phyloP scores from a whole-genome alignment of 768 basidiomycete species.

The Hortiboletus campestris region DNA sequence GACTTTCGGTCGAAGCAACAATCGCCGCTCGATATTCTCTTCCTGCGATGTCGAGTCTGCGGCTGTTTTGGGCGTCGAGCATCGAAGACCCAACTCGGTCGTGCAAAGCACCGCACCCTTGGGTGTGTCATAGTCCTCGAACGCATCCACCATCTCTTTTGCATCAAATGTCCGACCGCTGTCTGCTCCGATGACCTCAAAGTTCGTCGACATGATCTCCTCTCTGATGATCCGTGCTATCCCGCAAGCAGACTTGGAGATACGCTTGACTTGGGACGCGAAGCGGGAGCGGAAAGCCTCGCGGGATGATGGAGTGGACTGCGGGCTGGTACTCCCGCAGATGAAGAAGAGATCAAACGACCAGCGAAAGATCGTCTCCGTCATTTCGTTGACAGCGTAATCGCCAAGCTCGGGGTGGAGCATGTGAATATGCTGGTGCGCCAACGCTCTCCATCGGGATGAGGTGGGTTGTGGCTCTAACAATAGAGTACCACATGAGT shows the following conservation, averaged over 20 bases:
- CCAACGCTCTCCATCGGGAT: conserved; percentile 72
- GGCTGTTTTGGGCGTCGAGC: conserved; percentile 48
- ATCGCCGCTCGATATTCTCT: conserved; percentile 51
- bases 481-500: conserved; percentile 13
- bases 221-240: conserved; percentile 65
- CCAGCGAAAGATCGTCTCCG: conserved; percentile 74
- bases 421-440: conserved; percentile 65
- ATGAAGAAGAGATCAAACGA: conserved; percentile 63
- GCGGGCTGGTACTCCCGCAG: conserved; percentile 53
- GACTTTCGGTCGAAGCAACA: conserved; percentile 71
- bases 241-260: conserved; percentile 61
- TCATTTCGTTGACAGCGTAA: conserved; percentile 66
- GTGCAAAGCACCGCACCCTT: conserved; percentile 59
- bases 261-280: conserved; percentile 59
- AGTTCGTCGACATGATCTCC: conserved; percentile 75
- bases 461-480: conserved; percentile 76
- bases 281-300: conserved; percentile 48
- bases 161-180: conserved; percentile 49
- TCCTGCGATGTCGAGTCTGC: conserved; percentile 33
- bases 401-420: conserved; percentile 67
- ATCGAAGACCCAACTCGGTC: conserved; percentile 69
- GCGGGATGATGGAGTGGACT: conserved; percentile 35
- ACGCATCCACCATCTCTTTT: conserved; percentile 57
- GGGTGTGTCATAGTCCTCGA: conserved; percentile 55
- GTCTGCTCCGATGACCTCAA: conserved; percentile 65